phyloP scores from a whole-genome alignment of 2,329 filamentous ascomycete species.

The Calonectria fujianensis region DNA sequence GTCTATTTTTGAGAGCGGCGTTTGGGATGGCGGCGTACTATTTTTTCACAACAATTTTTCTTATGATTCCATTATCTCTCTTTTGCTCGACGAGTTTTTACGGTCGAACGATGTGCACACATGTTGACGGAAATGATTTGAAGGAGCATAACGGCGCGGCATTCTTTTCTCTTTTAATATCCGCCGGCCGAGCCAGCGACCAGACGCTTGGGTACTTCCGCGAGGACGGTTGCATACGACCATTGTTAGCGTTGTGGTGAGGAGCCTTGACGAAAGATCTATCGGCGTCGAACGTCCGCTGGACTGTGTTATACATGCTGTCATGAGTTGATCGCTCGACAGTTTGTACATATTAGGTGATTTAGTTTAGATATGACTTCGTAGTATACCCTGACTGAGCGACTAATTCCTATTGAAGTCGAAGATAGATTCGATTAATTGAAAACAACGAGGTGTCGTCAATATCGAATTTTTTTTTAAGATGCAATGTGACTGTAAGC shows the following conservation, averaged over 20 bases:
- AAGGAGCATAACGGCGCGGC: slow-evolving; percentile 47
- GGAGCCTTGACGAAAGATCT: slow-evolving; percentile 46
- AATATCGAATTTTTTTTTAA: not conserved
- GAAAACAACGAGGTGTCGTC: slow-evolving; percentile 35
- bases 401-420: slow-evolving; percentile 58
- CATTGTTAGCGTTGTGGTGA: slow-evolving; percentile 43
- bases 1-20: slow-evolving; percentile 50
- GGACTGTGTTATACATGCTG: slow-evolving; percentile 51
- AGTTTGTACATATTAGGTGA: slow-evolving; percentile 56
- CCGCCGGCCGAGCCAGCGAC: slow-evolving; percentile 38
- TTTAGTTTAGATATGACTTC: slow-evolving; percentile 59
- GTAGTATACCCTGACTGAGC: slow-evolving; percentile 63
- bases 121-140: slow-evolving; percentile 55
- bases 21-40: slow-evolving; percentile 51
- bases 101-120: slow-evolving; percentile 55
- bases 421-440: slow-evolving; percentile 53
- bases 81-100: slow-evolving; percentile 53
- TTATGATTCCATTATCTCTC: slow-evolving; percentile 56
- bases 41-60: slow-evolving; percentile 22
- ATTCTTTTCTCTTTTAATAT: slow-evolving; percentile 46
- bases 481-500: not conserved
- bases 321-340: slow-evolving; percentile 41
- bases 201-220: slow-evolving; percentile 51
- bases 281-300: slow-evolving; percentile 47
- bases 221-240: slow-evolving; percentile 49